Evolutionary conservation across 768 basidiomycete species (phyloP).

Genomic region (Sutorius australiensis): DNA sequence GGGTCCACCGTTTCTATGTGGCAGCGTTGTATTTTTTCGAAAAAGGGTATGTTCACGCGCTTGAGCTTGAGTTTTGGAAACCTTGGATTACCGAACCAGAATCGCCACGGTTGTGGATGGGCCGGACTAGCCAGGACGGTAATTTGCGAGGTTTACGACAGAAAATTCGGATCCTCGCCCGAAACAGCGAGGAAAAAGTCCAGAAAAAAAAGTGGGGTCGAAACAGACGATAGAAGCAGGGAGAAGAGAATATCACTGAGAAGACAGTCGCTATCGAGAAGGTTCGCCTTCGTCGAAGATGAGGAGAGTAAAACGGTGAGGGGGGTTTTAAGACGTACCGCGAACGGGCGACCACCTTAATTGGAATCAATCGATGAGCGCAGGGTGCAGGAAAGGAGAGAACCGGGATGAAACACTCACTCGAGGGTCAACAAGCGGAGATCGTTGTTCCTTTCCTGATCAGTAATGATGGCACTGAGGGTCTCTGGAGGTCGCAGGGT

Average conservation of each 20-base stretch:
- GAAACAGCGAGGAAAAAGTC: slow-evolving; percentile 59
- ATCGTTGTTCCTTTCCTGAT: slow-evolving; percentile 73
- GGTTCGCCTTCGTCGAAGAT: slow-evolving; percentile 60
- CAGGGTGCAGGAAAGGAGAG: slow-evolving; percentile 11
- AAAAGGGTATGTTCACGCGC: slow-evolving; percentile 22
- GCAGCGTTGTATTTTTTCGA: slow-evolving; percentile 23
- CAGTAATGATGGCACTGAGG: slow-evolving; percentile 58
- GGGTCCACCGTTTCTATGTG: slow-evolving; percentile 25
- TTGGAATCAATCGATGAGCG: slow-evolving; percentile 13
- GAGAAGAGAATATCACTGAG: slow-evolving; percentile 2
- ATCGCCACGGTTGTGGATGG: slow-evolving; percentile 68
- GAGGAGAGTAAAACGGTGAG: slow-evolving; percentile 11
- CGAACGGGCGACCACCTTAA: slow-evolving; percentile 75
- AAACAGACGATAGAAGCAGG: slow-evolving; percentile 9
- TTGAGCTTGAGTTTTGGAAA: slow-evolving; percentile 30
- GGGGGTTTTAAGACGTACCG: slow-evolving; percentile 44
- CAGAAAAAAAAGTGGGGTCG: slow-evolving; percentile 29
- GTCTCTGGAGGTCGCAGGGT: slow-evolving; percentile 40
- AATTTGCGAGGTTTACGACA: slow-evolving; percentile 44
- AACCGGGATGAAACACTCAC: slow-evolving; percentile 41
- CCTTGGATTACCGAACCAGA: slow-evolving; percentile 65
- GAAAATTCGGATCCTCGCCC: slow-evolving; percentile 68
- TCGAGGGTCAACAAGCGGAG: slow-evolving; percentile 79
- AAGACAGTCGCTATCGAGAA: slow-evolving; percentile 51
- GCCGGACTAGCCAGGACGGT: slow-evolving; percentile 63